Evolutionary conservation across 164 flowering plant genomes (phyloP).

Genomic region (Kalanchoe fedtschenkoi): DNA sequence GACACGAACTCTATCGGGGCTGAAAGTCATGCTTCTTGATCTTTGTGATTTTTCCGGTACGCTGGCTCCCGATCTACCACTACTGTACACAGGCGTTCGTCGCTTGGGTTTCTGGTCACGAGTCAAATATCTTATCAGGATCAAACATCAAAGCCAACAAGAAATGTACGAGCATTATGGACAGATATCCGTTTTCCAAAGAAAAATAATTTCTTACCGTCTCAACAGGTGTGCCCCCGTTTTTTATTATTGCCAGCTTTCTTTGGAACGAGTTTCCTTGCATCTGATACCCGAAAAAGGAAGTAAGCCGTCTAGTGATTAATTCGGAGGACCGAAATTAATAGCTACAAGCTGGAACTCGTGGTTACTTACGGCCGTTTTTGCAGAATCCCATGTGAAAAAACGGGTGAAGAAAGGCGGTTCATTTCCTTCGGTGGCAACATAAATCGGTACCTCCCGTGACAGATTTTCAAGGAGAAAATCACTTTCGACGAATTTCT

Average conservation of each 20-base stretch:
- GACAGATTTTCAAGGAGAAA: conserved; percentile 75
- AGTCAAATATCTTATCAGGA: conserved; percentile 11
- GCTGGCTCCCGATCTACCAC: conserved; percentile 63
- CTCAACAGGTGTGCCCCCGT: conserved; percentile 49
- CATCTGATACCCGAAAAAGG: conserved; percentile 47
- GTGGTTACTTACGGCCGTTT: conserved; percentile 55
- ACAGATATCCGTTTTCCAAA: too few relatives aligned
- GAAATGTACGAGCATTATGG: not conserved
- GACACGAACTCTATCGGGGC: conserved; percentile 96
- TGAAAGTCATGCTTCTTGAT: conserved; percentile 93
- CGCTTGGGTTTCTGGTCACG: conserved; percentile 82
- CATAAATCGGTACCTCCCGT: conserved; percentile 62
- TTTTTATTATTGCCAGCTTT: conserved; percentile 67
- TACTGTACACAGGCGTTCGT: conserved; percentile 63
- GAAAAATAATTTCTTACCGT: conserved; percentile 43
- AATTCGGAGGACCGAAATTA: not conserved
- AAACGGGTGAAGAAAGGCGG: conserved; percentile 90
- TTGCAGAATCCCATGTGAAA: conserved; percentile 91
- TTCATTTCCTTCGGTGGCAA: conserved; percentile 78
- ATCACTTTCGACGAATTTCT: conserved; percentile 89
- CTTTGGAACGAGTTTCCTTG: conserved; percentile 96
- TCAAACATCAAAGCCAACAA: not conserved
- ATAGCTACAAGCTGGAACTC: not conserved
- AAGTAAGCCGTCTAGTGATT: not conserved
- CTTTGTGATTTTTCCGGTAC: conserved; percentile 89